phyloP scores from a whole-genome alignment of 1,139 yeast species.

The Nakaseomyces sp. region DNA sequence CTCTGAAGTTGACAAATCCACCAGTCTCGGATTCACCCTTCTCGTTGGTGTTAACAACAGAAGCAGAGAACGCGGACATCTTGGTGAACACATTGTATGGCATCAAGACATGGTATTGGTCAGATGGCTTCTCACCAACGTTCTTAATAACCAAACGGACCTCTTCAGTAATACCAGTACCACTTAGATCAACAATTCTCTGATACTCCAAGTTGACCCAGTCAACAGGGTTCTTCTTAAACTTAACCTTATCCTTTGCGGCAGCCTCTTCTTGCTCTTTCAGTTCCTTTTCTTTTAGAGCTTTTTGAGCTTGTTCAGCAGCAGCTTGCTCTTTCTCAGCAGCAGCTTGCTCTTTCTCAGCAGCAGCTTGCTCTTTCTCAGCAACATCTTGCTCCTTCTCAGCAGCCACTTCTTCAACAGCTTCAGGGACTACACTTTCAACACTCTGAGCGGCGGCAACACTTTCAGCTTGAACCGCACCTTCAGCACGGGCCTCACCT shows the following conservation, averaged over 20 bases:
- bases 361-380: too few relatives aligned
- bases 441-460: too few relatives aligned
- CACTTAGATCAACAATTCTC: constrained; percentile 53
- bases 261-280: too few relatives aligned
- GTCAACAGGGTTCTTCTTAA: constrained; percentile 6
- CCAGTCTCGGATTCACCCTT: constrained; percentile 30
- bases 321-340: too few relatives aligned
- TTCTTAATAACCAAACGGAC: constrained; percentile 51
- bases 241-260: background rate
- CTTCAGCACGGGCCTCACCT: background rate
- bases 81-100: constrained; percentile 40
- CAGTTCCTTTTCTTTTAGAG: too few relatives aligned
- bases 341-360: too few relatives aligned
- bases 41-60: constrained; percentile 15
- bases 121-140: constrained; percentile 44
- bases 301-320: background rate
- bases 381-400: too few relatives aligned
- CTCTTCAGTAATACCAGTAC: constrained; percentile 60
- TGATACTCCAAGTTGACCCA: constrained; percentile 33
- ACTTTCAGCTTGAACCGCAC: background rate
- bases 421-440: too few relatives aligned
- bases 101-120: constrained; percentile 43
- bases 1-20: constrained; percentile 30
- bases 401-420: too few relatives aligned
- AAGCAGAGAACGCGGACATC: constrained; percentile 43